These are phyloP conservation scores for Neofusicoccum cordaticola DNA, from an alignment of 2,329 filamentous ascomycete genomes.

Conservation along the genomic window DNA sequence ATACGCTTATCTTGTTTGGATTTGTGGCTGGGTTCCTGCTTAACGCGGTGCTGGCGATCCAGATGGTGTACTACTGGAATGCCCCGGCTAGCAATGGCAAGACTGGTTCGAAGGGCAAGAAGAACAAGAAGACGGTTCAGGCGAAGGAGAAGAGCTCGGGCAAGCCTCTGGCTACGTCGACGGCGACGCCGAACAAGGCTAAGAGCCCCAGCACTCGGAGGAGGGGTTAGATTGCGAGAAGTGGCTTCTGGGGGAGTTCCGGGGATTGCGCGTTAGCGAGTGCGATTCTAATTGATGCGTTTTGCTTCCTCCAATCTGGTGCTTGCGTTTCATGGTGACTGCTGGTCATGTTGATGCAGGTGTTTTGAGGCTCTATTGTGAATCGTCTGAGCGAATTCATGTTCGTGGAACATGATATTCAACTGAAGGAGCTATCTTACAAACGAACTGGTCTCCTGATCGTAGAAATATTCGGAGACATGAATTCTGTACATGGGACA, in stretches of 20 bases:
- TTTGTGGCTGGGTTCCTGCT: slow-evolving; percentile 90
- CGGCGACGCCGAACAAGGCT: slow-evolving; percentile 37
- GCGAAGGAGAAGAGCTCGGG: slow-evolving; percentile 29
- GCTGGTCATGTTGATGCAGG: neutral
- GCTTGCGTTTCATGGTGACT: neutral
- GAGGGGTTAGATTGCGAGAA: slow-evolving; percentile 41
- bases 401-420: no score
- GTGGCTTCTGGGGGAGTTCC: neutral
- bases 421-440: no score
- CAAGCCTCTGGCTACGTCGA: slow-evolving; percentile 39
- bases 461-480: no score
- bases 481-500: no score
- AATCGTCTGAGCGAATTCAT: no score
- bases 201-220: slow-evolving; percentile 57
- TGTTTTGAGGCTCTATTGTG: no score
- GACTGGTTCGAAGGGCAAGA: slow-evolving; percentile 15
- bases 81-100: slow-evolving; percentile 39
- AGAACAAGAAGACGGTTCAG: slow-evolving; percentile 31
- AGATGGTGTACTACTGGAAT: slow-evolving; percentile 99
- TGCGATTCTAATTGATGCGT: neutral
- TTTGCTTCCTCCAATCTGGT: neutral
- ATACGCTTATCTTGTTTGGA: slow-evolving; percentile 92
- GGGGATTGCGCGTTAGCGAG: neutral
- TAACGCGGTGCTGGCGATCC: slow-evolving; percentile 79
- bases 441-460: no score